Evolutionary conservation across 2,329 filamentous ascomycete genomes (phyloP).

Genomic region (Cercospora sp.): DNA sequence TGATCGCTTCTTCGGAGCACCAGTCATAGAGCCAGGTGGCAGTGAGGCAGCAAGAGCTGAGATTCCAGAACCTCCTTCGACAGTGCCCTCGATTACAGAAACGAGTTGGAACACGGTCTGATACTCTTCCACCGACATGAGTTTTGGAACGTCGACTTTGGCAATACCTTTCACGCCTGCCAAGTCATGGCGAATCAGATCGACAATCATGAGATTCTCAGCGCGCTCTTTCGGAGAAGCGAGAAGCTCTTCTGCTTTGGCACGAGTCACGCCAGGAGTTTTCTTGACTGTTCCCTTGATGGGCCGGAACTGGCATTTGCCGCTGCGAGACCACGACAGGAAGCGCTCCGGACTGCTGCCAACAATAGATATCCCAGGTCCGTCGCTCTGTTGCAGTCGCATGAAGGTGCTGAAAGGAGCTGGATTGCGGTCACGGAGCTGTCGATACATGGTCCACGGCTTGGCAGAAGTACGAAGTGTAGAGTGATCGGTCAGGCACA

Average conservation of each 20-base stretch:
- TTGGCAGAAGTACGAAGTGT: conserved; percentile 51
- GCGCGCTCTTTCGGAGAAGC: conserved; percentile 85
- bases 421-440: conserved; percentile 69
- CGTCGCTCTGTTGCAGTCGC: conserved; percentile 55
- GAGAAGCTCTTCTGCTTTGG: conserved; percentile 70
- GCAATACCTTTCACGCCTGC: conserved; percentile 62
- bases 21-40: conserved; percentile 94
- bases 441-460: conserved; percentile 70
- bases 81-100: conserved; percentile 74
- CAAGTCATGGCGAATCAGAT: conserved; percentile 90
- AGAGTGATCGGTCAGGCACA: conserved; percentile 78
- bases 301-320: conserved; percentile 75
- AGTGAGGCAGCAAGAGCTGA: conserved; percentile 75
- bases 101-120: conserved; percentile 90
- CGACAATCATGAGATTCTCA: conserved; percentile 97
- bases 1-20: conserved; percentile 88
- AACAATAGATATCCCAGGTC: conserved; percentile 61
- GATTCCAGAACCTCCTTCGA: conserved; percentile 61
- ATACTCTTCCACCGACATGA: conserved; percentile 88
- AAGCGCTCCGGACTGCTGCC: conserved; percentile 90
- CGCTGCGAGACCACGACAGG: conserved; percentile 64
- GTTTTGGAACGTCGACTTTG: conserved; percentile 69
- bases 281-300: conserved; percentile 98
- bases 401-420: conserved; percentile 85
- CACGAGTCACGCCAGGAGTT: conserved; percentile 64